phyloP scores from a whole-genome alignment of 352 stramenopile species.

The Peronospora belbahrii region DNA sequence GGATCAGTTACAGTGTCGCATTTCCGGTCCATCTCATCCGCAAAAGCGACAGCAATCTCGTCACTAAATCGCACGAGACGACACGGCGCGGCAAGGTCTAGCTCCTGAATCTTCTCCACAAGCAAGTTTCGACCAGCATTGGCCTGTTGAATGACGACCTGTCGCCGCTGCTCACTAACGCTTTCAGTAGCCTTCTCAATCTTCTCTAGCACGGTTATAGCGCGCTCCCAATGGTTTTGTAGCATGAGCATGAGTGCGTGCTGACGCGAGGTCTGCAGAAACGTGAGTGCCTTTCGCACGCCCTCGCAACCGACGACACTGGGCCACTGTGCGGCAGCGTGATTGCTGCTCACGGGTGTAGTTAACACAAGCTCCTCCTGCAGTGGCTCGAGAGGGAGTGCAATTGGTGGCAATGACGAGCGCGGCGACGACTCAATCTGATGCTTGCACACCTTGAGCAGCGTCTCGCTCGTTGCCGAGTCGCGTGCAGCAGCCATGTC shows the following conservation, averaged over 20 bases:
- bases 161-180: conserved; percentile 49
- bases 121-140: conserved; percentile 34
- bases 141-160: conserved; percentile 55
- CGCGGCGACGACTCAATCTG: conserved; percentile 43
- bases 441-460: conserved; percentile 56
- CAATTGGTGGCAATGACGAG: conserved; percentile 9
- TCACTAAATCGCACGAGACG: conserved; percentile 55
- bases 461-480: conserved; percentile 33
- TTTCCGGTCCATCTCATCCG: conserved; percentile 62
- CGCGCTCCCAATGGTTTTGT: conserved; percentile 73
- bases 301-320: conserved; percentile 43
- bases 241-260: conserved; percentile 70
- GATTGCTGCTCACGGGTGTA: neutral
- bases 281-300: conserved; percentile 54
- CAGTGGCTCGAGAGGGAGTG: conserved; percentile 3
- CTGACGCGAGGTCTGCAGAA: conserved; percentile 59
- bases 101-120: conserved; percentile 29
- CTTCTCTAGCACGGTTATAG: conserved; percentile 65
- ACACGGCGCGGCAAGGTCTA: conserved; percentile 14
- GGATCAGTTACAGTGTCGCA: conserved; percentile 37
- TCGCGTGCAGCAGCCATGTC: conserved; percentile 11
- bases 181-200: conserved; percentile 67
- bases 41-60: conserved; percentile 38
- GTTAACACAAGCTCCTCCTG: conserved; percentile 10
- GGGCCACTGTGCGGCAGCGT: conserved; percentile 34